Evolutionary conservation across 176 grass and related monocot genomes (phyloP), one percentile per base, ranked within the genome.

Genomic region (Echinochloa phyllopogon): DNA sequence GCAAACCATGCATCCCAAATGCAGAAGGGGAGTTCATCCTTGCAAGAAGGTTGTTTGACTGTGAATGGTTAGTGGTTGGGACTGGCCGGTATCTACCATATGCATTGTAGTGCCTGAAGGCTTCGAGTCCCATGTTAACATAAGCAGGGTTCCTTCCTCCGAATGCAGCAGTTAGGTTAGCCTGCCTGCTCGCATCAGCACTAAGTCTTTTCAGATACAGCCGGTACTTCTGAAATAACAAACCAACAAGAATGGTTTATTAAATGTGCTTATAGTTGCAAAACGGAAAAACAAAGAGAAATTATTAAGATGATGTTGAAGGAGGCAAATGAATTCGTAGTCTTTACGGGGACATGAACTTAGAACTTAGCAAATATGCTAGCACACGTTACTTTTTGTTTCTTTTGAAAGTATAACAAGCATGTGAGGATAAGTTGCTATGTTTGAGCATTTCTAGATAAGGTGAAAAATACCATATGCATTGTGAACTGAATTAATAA

Each of bases 141-240:
- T 77, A 89, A 75, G 88, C 79, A 13, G 89, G 65, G 77, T 81
- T 92, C 70, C 91, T 85, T 56, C 86, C 79, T 71, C 91, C 89
- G 41, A 94, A 90, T 87, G 85, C 88, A 37, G 86, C 83, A 62
- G 83, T 85, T 14, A 90, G 74, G 72, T 90, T 85, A 69, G 87
- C 78, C 61, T 92, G 90, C n/a, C 86, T 89, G 76, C 86, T 90
- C 70, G 89, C 80, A 21, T 87, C 83, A 61, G 65, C 60, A 79
- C 82, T 94, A 37, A 98, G 83, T 79, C 96, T 94, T 90, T 92
- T 95, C 67, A 98, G 89, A 75, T 98, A 98, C 33, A 94, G 69
- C 38, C 96, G 77, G 67, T 98, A 98, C 85, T 95, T 95, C 96
- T 98, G 93, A 55, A 91, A 80, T 69, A 64, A 85, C 18, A 60